Evolutionary conservation across 1,284 basidiomycete species (phyloP).

Genomic region (Ceratorhiza oryzae-sativae): DNA sequence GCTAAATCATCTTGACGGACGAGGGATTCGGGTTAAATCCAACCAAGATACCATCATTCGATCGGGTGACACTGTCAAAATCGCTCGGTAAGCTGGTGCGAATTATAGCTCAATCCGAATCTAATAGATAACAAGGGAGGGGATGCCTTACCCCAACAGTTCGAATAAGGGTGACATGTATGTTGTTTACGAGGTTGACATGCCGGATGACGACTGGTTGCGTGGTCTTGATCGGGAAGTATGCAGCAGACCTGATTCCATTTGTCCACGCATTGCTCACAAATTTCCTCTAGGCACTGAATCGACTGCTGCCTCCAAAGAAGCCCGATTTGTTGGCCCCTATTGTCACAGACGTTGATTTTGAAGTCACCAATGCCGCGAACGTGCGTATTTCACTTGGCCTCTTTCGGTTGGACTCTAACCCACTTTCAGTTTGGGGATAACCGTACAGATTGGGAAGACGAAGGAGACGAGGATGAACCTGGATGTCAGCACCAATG

Average conservation of each 20-base stretch:
- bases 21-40: constrained; percentile 73
- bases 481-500: constrained; percentile 44
- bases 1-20: constrained; percentile 87
- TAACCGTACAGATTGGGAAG: constrained; percentile 49
- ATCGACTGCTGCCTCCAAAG: constrained; percentile 73
- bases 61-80: constrained; percentile 49
- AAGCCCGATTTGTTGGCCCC: constrained; percentile 64
- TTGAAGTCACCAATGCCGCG: constrained; percentile 76
- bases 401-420: constrained; percentile 61
- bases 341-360: constrained; percentile 70
- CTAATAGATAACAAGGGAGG: constrained; percentile 69
- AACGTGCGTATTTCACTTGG: constrained; percentile 74
- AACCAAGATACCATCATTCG: background rate
- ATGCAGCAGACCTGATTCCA: constrained; percentile 42
- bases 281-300: constrained; percentile 60
- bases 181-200: constrained; percentile 82
- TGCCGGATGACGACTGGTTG: constrained; percentile 78
- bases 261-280: background rate
- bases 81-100: constrained; percentile 67
- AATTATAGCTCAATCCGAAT: constrained; percentile 47
- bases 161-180: constrained; percentile 82
- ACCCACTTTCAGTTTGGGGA: background rate
- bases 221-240: constrained; percentile 65
- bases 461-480: constrained; percentile 67
- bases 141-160: constrained; percentile 79